A percentile compares a stretch with the other conserved stretches of the same genome.
Conservation (phyloP, 108 stramenopile genomes). For the Fragilariopsis cylindrus region DNA sequence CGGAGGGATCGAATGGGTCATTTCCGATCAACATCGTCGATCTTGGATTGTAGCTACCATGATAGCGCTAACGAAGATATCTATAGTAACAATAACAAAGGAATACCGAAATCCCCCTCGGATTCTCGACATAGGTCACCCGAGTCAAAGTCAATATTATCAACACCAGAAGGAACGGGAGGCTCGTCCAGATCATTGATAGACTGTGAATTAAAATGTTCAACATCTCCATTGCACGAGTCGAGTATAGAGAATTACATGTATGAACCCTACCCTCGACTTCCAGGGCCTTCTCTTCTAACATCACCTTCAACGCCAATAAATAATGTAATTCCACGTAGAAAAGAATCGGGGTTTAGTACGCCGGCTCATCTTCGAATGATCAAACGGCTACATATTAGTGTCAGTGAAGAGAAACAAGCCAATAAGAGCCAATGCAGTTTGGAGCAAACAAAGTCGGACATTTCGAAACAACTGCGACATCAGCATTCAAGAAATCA, state of each 20-base stretch:
- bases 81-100: neutral
- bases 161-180: neutral
- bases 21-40: no score
- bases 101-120: neutral
- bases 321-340: neutral
- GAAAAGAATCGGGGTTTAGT: slow-evolving; percentile 14
- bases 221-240: neutral
- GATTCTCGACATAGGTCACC: neutral
- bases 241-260: neutral
- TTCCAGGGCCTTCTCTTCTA: neutral
- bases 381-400: slow-evolving; percentile 15
- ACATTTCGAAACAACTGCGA: neutral
- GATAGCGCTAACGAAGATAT: neutral
- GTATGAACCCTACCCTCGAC: neutral
- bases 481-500: neutral
- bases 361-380: slow-evolving; percentile 17
- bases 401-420: neutral
- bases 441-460: slow-evolving; percentile 2
- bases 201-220: neutral
- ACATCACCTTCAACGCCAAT: slow-evolving; percentile 7
- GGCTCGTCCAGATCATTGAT: neutral
- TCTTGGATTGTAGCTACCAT: neutral
- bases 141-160: neutral
- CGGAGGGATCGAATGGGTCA: neutral
- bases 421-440: neutral